Evolutionary conservation across 176 grass and related monocot species (phyloP), one percentile per base, ranked within the genome.

Genomic region (Thinopyrum elongatum): DNA sequence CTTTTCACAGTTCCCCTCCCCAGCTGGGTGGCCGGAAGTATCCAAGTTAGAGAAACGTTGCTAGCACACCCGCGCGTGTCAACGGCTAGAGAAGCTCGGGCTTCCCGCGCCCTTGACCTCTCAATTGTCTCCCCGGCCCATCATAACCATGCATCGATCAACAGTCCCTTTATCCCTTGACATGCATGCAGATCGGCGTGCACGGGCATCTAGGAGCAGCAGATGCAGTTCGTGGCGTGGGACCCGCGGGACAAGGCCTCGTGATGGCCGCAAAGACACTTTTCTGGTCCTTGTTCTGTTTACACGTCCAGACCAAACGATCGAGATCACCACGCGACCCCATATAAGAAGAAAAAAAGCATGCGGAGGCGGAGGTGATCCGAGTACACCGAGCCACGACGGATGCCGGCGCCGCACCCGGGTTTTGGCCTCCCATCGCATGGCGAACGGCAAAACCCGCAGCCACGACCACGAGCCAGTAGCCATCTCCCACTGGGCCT

Each of bases 81-180:
- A 90, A 87, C 85, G 89, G 80, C 80, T 75, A 76, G 75, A 76
- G 84, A 84, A 75, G 80, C 14, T 87, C 25, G 33, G 59, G 66
- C 89, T 90, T 83, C 74, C 65, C 38, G 8, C 38, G 16, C 61
- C 51, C 49, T 51, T 70, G 62, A 77, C 78, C 71, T 74, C 62
- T 64, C 57, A 19, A 2, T 36, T 44, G 64, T 47, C 72, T 46
- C 22, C 36, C 63, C 73, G 11, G 70, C 22, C 70, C 71, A 47
- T 74, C 71, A 88, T 67, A 61, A 78, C 72, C 62, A 44, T 55
- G 41, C 11, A 42, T 59, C 22, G 47, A 27, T 53, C 62, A 4
- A 0, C 44, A 55, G 13, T 2, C 25, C 36, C n/a, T 39, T 4
- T 15, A 9, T 39, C 58, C 9, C 0, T 4, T 33, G 78, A 13